A percentile compares a stretch with the other conserved stretches of the same genome.
phyloP scores from a whole-genome alignment of 2,329 filamentous ascomycete species.

The Verruconis gallopava region DNA sequence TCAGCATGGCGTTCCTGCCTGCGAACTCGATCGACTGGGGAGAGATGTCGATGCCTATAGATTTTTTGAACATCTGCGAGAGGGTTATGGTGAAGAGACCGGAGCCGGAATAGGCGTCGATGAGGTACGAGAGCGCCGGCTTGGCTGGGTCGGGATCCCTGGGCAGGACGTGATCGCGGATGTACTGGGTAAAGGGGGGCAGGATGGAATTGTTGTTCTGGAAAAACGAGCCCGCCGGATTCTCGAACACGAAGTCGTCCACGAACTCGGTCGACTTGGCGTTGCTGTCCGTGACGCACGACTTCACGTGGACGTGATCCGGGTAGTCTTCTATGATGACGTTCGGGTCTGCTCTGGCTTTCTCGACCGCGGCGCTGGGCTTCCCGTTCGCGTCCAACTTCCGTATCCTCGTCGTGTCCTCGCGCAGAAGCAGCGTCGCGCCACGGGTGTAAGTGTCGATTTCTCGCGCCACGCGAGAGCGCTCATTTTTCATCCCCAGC shows the following conservation, averaged over 20 bases:
- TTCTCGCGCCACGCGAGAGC: slow-evolving; percentile 60
- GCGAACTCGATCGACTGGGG: slow-evolving; percentile 66
- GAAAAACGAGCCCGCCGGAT: slow-evolving; percentile 90
- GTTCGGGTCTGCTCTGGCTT: slow-evolving; percentile 15
- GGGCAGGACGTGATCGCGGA: slow-evolving; percentile 49
- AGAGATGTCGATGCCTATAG: slow-evolving; percentile 83
- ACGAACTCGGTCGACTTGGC: slow-evolving; percentile 78
- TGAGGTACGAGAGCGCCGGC: slow-evolving; percentile 60
- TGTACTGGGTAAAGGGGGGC: slow-evolving; percentile 70
- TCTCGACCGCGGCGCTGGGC: not conserved
- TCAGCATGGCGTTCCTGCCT: slow-evolving; percentile 62
- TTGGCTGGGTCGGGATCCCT: slow-evolving; percentile 17
- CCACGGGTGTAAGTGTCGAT: slow-evolving; percentile 62
- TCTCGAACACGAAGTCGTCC: slow-evolving; percentile 71
- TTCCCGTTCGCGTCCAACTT: slow-evolving; percentile 25
- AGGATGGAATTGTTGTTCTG: slow-evolving; percentile 99
- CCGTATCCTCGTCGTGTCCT: slow-evolving; percentile 59
- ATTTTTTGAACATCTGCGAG: slow-evolving; percentile 64
- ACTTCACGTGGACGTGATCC: slow-evolving; percentile 62
- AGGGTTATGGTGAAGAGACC: slow-evolving; percentile 96
- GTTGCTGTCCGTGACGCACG: slow-evolving; percentile 78
- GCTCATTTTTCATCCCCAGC: slow-evolving; percentile 63
- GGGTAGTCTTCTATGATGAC: slow-evolving; percentile 44
- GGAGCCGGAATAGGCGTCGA: slow-evolving; percentile 95
- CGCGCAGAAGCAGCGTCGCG: slow-evolving; percentile 77